Evolutionary conservation across 306 rosid genomes (phyloP).

Genomic region (Spatholobus suberectus): DNA sequence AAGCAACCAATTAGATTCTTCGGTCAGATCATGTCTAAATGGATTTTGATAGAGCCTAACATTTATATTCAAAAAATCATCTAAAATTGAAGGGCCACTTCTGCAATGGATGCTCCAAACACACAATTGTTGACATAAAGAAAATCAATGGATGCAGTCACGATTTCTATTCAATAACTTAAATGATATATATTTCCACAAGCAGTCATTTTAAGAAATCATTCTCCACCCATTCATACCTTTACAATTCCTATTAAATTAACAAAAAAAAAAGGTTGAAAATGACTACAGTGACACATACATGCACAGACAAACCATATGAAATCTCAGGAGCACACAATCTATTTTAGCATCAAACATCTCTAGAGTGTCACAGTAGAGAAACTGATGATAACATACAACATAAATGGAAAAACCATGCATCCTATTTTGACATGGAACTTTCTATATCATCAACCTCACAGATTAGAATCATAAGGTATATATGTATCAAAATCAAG

Average conservation of each 20-base stretch:
- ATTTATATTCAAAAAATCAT: not conserved
- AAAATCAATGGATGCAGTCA: not conserved
- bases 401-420: too few relatives aligned
- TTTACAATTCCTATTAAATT: not conserved
- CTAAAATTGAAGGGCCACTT: not conserved
- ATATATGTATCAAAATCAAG: too few relatives aligned
- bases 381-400: too few relatives aligned
- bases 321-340: too few relatives aligned
- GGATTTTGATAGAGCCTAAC: conserved; percentile 6
- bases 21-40: conserved; percentile 20
- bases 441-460: too few relatives aligned
- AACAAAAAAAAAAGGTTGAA: not conserved
- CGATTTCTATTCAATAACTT: conserved; percentile 17
- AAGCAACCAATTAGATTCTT: conserved; percentile 23
- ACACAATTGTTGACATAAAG: conserved; percentile 72
- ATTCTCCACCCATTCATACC: not conserved
- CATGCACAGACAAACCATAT: not conserved
- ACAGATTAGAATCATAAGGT: too few relatives aligned
- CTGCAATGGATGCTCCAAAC: conserved; percentile 79
- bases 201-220: not conserved
- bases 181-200: not conserved
- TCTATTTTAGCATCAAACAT: not conserved
- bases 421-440: too few relatives aligned
- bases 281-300: not conserved
- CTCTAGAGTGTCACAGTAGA: not conserved